A percentile compares a stretch with the other conserved stretches of the same genome.
Conservation (phyloP, 768 basidiomycete genomes). For the Steccherinum ochraceum region DNA sequence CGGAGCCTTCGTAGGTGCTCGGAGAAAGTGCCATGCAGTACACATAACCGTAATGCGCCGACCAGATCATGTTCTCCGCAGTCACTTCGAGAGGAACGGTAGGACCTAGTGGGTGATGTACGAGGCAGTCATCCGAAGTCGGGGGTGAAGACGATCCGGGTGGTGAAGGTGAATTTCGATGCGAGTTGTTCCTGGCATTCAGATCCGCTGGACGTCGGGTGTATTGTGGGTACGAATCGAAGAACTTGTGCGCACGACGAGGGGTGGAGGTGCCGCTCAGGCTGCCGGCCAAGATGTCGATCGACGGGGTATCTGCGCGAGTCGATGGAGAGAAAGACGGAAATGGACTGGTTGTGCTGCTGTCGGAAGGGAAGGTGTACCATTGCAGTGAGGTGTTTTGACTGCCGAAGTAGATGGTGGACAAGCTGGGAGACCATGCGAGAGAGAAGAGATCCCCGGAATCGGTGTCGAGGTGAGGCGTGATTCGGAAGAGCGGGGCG, state of each 20-base stretch:
- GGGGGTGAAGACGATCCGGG: slow-evolving; percentile 19
- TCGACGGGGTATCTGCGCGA: slow-evolving; percentile 1
- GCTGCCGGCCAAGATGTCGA: slow-evolving; percentile 8
- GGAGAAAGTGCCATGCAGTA: slow-evolving; percentile 67
- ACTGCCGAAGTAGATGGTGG: slow-evolving; percentile 80
- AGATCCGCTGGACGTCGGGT: slow-evolving; percentile 64
- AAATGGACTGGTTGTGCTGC: not conserved
- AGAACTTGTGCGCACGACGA: slow-evolving; percentile 76
- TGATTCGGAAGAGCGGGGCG: slow-evolving; percentile 60
- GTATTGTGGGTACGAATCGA: slow-evolving; percentile 80
- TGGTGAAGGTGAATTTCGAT: slow-evolving; percentile 15
- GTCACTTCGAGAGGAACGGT: slow-evolving; percentile 33
- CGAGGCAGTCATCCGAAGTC: slow-evolving; percentile 4
- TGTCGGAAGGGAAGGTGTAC: slow-evolving; percentile 48
- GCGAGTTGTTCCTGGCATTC: slow-evolving; percentile 55
- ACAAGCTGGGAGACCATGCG: slow-evolving; percentile 62
- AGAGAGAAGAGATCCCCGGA: slow-evolving; percentile 88
- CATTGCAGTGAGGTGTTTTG: slow-evolving; percentile 93
- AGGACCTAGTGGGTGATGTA: not conserved
- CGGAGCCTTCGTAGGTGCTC: slow-evolving; percentile 31
- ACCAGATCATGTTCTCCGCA: slow-evolving; percentile 67
- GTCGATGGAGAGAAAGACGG: slow-evolving; percentile 5
- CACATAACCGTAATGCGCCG: slow-evolving; percentile 93
- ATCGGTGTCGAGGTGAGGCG: slow-evolving; percentile 72
- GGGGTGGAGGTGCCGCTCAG: slow-evolving; percentile 28